Evolutionary conservation across 805 yeast species (phyloP).

Genomic region (fission yeast (Schizosaccharomyces pombe)): DNA sequence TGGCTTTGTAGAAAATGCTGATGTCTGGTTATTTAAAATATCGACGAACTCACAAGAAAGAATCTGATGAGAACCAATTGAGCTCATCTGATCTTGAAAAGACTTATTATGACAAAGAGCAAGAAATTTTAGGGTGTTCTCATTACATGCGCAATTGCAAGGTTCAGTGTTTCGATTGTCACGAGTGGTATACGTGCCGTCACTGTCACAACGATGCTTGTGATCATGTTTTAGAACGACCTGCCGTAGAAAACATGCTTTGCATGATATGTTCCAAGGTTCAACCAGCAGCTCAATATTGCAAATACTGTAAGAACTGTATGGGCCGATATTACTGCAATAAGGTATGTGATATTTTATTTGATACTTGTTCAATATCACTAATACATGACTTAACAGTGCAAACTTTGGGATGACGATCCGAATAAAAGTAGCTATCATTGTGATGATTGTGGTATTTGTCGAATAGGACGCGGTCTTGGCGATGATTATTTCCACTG

Average conservation of each 20-base stretch:
- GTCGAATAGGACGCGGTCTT: constrained; percentile 70
- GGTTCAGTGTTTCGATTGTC: constrained; percentile 54
- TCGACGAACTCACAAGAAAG: constrained; percentile 1
- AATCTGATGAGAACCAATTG: not conserved
- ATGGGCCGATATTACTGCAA: constrained; percentile 60
- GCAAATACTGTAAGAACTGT: constrained; percentile 40
- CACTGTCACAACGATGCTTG: constrained; percentile 59
- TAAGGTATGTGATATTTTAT: constrained; percentile 8
- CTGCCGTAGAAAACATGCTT: constrained; percentile 39
- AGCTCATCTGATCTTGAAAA: constrained; percentile 6
- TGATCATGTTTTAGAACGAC: constrained; percentile 33
- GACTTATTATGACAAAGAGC: constrained; percentile 18
- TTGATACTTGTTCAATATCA: not conserved
- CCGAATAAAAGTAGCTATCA: constrained; percentile 62
- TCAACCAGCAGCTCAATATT: constrained; percentile 48
- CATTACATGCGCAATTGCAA: constrained; percentile 74
- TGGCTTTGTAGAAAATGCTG: not conserved
- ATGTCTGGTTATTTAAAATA: constrained; percentile 1
- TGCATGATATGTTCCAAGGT: constrained; percentile 64
- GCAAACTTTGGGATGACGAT: constrained; percentile 66
- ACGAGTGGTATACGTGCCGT: constrained; percentile 57
- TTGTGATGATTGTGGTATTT: constrained; percentile 80
- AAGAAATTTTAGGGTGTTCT: constrained; percentile 35
- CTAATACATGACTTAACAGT: constrained; percentile 13
- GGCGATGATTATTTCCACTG: constrained; percentile 85